Evolutionary conservation across 202 grass and related monocot species (phyloP), one percentile per base, ranked within the genome.

Genomic region (Zizania palustris): DNA sequence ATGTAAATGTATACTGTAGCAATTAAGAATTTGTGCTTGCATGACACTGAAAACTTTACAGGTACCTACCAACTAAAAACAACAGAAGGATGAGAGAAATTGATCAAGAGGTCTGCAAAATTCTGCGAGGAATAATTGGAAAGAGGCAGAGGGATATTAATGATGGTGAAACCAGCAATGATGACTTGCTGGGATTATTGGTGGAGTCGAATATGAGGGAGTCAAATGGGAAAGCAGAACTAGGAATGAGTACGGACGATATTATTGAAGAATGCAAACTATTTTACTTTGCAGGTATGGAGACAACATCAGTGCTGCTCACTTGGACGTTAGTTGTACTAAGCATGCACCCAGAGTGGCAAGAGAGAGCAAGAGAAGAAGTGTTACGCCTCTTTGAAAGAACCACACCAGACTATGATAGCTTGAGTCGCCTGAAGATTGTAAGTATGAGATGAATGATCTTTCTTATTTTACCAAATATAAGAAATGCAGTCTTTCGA

Each of bases 221-320:
- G 20, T 81, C 70, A 63, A 79, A 83, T 44, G 86, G 83, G 37
- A 72, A 79, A 43, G 73, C 71, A 33, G 58, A 72, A 39, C 53
- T 73, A 34, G 76, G 76, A 44, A 82, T 92, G 82, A 86, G 82
- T 28, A 86, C 82, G 12, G 66, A 93, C 60, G 93, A 97, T 28
- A 67, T 97, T 7, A 93, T 93, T 15, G 85, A 88, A 34, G 93
- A 97, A 76, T 97, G 93, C 73, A 97, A 85, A 73, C 50, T 97
- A 60, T 93, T 97, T 72, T 97, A 97, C 77, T 79, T 96, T 77
- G 93, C 82, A 5, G 93, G 93, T 12, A 88, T 92, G 58, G 93
- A 96, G 64, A 96, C 93, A 72, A 88, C 89, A 61, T 75, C 85
- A 21, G 80, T 81, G 5, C 62, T 85, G 33, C 75, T 97, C 42